Evolutionary conservation across 2,329 filamentous ascomycete genomes (phyloP), one percentile per base, ranked within the genome.

Genomic region (Microdochium nivale): DNA sequence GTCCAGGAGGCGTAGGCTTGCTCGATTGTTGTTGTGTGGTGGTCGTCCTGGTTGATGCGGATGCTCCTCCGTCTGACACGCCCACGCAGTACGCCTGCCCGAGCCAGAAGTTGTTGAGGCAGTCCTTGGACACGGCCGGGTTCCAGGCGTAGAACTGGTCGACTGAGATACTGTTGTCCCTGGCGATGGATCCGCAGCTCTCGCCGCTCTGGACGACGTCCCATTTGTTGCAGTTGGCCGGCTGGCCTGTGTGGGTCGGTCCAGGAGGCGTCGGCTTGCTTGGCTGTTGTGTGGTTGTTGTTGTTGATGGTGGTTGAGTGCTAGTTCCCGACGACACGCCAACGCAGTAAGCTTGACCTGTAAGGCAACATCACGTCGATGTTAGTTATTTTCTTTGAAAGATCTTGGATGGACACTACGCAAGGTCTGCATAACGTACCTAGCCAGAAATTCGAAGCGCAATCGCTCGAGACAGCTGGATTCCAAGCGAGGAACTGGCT

Each of bases 391-490:
- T n/a, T n/a, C n/a, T n/a, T n/a, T n/a, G n/a, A n/a, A n/a, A n/a
- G n/a, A n/a, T n/a, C n/a, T n/a, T n/a, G n/a, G n/a, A n/a, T n/a
- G n/a, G n/a, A n/a, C n/a, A n/a, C n/a, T n/a, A n/a, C n/a, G n/a
- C n/a, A n/a, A n/a, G n/a, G n/a, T n/a, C n/a, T n/a, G n/a, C n/a
- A n/a, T n/a, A n/a, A n/a, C n/a, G n/a, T n/a, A 51, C 53, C 27
- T 16, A 32, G 19, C 49, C 44, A 50, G 33, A 55, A 44, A 8
- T 35, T 27, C 37, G 40, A 23, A 13, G 27, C 19, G 48, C 58
- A 59, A 48, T 59, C 55, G 2, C 23, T 35, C 3, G 53, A 51
- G 13, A 59, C 50, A 10, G 48, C 54, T 2, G 58, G 58, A 40
- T 59, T 55, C 30, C 40, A 54, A 8, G 25, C 51, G 37, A 48